Base-by-base conservation (phyloP, 768 basidiomycete species). In the Ramaria rubella region DNA sequence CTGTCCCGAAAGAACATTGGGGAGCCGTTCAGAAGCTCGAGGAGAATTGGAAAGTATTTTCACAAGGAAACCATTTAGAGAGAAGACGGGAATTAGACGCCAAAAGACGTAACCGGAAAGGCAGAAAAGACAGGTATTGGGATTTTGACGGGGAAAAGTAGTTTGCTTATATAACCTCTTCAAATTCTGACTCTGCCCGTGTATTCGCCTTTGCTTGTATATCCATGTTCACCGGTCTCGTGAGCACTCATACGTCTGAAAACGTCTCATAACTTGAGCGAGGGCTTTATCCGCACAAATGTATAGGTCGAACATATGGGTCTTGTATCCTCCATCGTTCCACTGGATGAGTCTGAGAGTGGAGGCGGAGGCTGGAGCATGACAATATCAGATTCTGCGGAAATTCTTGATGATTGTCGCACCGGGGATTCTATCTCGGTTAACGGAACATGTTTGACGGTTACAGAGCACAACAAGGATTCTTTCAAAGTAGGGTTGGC, bases 401-500 rank as follows among this genome's bases (percentile, higher is more conserved):
- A 81, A 4, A 86, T 99, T 64, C 76, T 99, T 2, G 82, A 67
- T 4, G 96, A 99, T 68, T 98, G 94, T 73, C 81, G 86, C 60
- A 76, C 94, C 52, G 96, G 96, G 2, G 96, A 98, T 75, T 94
- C 92, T 24, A 98, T 95, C 54, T 87, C 89, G 40, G 86, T 93
- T 61, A 88, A 90, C 59, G 89, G 91, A 9, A 80, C 80, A 31
- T 98, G 96, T 68, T 68, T 99, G 67, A 98, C 96, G 0, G 95
- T 95, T 43, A 94, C 86, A 1, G 72, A 70, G 30, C 73, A 77
- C 40, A 63, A 78, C 2, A 85, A 82, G 1, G 90, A 90, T 5
- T 87, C 82, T 80, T 98, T 99, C 76, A 89, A 82, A 65, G 91
- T 97, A 46, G 95, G 94, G 79, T 74, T 99, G 48, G 94, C 95